A percentile compares a stretch with the other conserved stretches of the same genome.
These are phyloP conservation scores for Lagenaria siceraria DNA, from an alignment of 306 rosid species.

Conservation along the genomic window DNA sequence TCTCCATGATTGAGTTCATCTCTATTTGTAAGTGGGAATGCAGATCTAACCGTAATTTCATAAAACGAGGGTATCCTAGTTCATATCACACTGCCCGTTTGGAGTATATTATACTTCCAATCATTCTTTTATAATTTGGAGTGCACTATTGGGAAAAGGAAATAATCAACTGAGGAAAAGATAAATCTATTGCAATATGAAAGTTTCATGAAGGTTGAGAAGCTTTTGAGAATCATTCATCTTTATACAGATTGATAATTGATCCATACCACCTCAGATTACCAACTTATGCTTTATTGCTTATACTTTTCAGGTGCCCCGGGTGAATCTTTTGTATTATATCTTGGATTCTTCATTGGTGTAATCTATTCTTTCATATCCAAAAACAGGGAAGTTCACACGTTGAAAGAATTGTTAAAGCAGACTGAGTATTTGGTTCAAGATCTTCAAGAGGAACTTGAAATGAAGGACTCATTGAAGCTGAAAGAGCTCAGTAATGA, in stretches of 20 bases:
- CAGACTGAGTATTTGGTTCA: conserved; percentile 65
- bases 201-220: neutral
- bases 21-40: no score
- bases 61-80: no score
- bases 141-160: neutral
- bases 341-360: conserved; percentile 68
- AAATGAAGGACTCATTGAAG: conserved; percentile 69
- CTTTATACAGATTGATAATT: neutral
- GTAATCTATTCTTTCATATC: conserved; percentile 34
- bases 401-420: conserved; percentile 46
- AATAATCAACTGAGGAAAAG: neutral
- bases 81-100: no score
- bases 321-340: conserved; percentile 25
- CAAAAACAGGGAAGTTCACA: conserved; percentile 40
- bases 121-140: neutral
- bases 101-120: no score
- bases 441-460: conserved; percentile 87
- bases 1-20: no score
- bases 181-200: neutral
- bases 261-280: neutral
- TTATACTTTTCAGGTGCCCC: neutral
- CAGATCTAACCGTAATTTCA: no score
- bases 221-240: neutral
- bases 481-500: conserved; percentile 63
- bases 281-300: neutral